These are phyloP conservation scores for Urtica urens DNA, from an alignment of 306 rosid genomes.

Conservation along the genomic window DNA sequence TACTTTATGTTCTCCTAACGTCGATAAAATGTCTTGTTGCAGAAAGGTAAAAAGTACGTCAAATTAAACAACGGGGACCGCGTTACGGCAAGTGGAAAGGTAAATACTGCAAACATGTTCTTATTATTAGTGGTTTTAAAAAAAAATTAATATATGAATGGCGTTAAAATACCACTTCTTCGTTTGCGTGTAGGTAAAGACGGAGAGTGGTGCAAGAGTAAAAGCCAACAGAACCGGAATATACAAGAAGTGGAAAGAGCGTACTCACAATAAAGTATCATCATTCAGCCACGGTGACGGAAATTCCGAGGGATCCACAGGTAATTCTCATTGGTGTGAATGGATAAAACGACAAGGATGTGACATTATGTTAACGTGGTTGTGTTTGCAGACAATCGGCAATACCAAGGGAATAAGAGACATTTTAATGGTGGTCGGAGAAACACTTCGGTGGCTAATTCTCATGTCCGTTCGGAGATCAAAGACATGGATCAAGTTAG, in stretches of 20 bases:
- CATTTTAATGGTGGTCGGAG: conserved; percentile 34
- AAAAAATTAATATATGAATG: too few species aligned
- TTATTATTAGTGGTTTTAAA: too few species aligned
- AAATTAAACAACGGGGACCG: conserved; percentile 80
- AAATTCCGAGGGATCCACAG: conserved; percentile 35
- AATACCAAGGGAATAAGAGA: conserved; percentile 24
- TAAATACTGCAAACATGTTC: conserved; percentile 13
- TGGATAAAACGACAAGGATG: too few species aligned
- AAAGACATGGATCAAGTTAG: conserved; percentile 75
- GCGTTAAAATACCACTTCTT: too few species aligned
- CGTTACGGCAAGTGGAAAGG: conserved; percentile 93
- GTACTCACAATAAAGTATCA: conserved; percentile 56
- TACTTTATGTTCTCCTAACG: conserved; percentile 11
- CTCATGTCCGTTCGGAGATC: conserved; percentile 70
- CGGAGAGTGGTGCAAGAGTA: conserved; percentile 82
- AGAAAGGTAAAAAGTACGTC: conserved; percentile 83
- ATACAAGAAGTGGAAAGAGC: conserved; percentile 81
- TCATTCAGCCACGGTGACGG: conserved; percentile 40
- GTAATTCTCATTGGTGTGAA: conserved; percentile 29
- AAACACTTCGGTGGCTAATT: conserved; percentile 45
- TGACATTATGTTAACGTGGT: not conserved
- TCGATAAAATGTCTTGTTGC: conserved; percentile 26
- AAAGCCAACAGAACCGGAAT: conserved; percentile 77
- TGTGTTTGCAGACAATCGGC: conserved; percentile 29
- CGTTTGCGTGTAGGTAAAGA: conserved; percentile 43